Conservation (phyloP, 2,329 filamentous ascomycete genomes). For the Microdochium paspali region DNA sequence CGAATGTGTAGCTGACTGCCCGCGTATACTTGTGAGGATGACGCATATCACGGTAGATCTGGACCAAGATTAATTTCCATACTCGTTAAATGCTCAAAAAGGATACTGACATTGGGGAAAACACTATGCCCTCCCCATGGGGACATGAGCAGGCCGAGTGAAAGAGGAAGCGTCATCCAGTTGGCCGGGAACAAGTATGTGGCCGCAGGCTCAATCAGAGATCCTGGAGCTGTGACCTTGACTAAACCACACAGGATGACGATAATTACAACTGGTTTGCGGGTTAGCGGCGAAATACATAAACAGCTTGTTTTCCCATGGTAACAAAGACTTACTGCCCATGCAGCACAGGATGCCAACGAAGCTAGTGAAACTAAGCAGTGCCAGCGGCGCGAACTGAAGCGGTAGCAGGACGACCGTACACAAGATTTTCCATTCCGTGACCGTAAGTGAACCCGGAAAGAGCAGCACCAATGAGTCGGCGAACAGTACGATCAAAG, state of each 20-base stretch:
- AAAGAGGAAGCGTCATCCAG: conserved; percentile 79
- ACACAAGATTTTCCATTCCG: conserved; percentile 79
- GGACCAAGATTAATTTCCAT: conserved; percentile 5
- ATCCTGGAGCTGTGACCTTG: conserved; percentile 72
- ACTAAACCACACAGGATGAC: conserved; percentile 79
- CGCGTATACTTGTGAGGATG: conserved; percentile 69
- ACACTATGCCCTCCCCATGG: conserved; percentile 55
- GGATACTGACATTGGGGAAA: conserved; percentile 62
- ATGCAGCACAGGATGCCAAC: conserved; percentile 88
- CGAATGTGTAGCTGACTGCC: conserved; percentile 71
- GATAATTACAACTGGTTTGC: conserved; percentile 61
- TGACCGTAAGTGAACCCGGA: conserved; percentile 53
- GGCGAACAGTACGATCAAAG: conserved; percentile 83
- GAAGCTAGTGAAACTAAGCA: conserved; percentile 84
- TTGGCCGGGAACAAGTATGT: conserved; percentile 79
- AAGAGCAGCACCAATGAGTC: conserved; percentile 78
- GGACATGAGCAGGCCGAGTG: conserved; percentile 83
- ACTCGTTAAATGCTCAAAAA: neutral
- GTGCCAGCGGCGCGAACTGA: conserved; percentile 72
- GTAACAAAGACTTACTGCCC: conserved; percentile 54
- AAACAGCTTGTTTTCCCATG: neutral
- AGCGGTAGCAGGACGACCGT: conserved; percentile 70
- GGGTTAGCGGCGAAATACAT: conserved; percentile 5
- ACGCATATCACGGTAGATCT: conserved; percentile 55
- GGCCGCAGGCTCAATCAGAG: conserved; percentile 66